Base-by-base conservation (phyloP, 495 filamentous ascomycete genomes). In the Hypoxylon fragiforme region DNA sequence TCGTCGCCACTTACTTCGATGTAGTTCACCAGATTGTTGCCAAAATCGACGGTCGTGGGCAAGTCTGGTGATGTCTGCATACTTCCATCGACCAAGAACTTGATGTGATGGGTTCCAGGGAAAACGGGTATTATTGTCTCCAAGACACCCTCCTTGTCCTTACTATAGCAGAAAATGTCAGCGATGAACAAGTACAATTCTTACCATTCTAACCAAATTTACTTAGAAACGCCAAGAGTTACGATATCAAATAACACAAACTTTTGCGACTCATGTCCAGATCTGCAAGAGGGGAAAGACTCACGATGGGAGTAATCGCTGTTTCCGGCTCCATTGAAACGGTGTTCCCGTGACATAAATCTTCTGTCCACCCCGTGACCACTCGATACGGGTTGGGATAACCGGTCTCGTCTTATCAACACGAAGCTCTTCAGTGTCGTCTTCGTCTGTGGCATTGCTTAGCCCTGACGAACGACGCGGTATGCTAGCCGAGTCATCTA, bases 271-370 rank as follows among this genome's bases (percentile, higher is more conserved):
- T 16, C 35, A 18, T n/a, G 43, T 36, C 7, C 1, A 31, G 18
- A 45, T 32, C 22, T 18, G 34, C 40, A 37, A 57, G 20, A 56
- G 22, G 24, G 48, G 46, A 7, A 11, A 16, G 13, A 81, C 85
- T 79, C 79, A 96, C 92, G 85, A 85, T 77, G 81, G 86, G 68
- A 89, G 84, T 65, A 98, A 73, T 43, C 85, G 83, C 60, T 87
- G 92, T 69, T 97, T 97, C 71, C 88, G 85, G 67, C 90, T 89
- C 94, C 94, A 98, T 63, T 89, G 85, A 48, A 92, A 92, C 64
- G 97, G 96, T 14, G 95, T 97, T 54, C 94, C 94, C 1, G 95
- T 97, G 30, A 98, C 89, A 69, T 95, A 97, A 49, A 97, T 85
- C 73, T 90, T 94, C 46, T 95, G 82, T 51, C 87, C 88, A 28